These are phyloP conservation scores for Dactylonectria macrodidyma DNA, from an alignment of 2,329 filamentous ascomycete genomes.

Conservation along the genomic window DNA sequence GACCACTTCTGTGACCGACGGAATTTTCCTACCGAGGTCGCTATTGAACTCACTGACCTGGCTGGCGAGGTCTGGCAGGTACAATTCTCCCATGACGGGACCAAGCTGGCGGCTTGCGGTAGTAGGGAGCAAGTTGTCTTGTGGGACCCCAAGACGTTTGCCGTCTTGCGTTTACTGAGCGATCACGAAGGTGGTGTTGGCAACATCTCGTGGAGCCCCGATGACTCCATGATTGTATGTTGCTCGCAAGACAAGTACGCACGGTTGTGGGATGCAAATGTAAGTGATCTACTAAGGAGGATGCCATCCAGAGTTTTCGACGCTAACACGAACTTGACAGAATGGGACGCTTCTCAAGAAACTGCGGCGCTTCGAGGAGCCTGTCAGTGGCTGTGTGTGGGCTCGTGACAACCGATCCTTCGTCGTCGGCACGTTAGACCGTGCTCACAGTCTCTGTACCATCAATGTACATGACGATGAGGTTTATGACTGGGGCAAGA, in stretches of 20 bases:
- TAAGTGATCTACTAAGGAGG: constrained; percentile 57
- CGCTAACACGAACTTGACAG: constrained; percentile 56
- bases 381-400: constrained; percentile 94
- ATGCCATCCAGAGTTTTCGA: neutral
- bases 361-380: constrained; percentile 82
- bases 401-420: constrained; percentile 83
- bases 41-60: constrained; percentile 80
- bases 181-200: constrained; percentile 81
- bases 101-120: constrained; percentile 85
- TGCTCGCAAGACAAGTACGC: constrained; percentile 84
- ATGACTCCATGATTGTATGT: constrained; percentile 87
- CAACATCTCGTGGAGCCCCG: constrained; percentile 91
- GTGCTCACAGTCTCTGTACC: constrained; percentile 75
- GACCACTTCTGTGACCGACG: constrained; percentile 88
- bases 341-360: constrained; percentile 74
- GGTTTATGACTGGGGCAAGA: constrained; percentile 76
- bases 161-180: constrained; percentile 72
- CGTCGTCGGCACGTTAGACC: constrained; percentile 83
- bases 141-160: constrained; percentile 83
- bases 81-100: constrained; percentile 90
- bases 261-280: constrained; percentile 80
- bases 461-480: constrained; percentile 77
- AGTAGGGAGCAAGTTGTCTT: constrained; percentile 82
- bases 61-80: constrained; percentile 92
- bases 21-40: constrained; percentile 82